Evolutionary conservation across 1,139 yeast species (phyloP), one percentile per base, ranked within the genome.

Genomic region (Kazachstania sp.): DNA sequence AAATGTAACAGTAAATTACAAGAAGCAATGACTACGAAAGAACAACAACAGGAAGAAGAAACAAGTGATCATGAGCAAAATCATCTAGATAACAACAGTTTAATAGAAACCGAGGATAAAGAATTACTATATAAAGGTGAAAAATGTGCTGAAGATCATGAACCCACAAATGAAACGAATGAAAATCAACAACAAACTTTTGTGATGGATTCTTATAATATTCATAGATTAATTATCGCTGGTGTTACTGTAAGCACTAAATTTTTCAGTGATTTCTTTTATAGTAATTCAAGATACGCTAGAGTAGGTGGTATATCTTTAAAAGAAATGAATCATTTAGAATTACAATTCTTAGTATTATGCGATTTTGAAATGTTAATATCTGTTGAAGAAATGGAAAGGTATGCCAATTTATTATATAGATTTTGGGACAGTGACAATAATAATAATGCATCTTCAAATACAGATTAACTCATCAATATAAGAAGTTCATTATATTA

Each of bases 261-360:
- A 69, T 94, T 92, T 66, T 90, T 90, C 66, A 83, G 95, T 57
- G 99, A 92, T 68, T 88, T 92, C 45, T 94, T 92, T 64, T 92
- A 94, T 73, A 92, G 94, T 62, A 92, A 94, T 67, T 82, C 95
- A 47, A 77, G 99, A 54, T 92, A 94, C 65, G 97, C 98, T 23
- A 87, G 92, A 66, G 97, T 92, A 38, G 98, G 99, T 8, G 99
- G 99, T 1, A 74, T 92, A 49, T 96, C 97, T 8, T 75, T 90
- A 49, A 96, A 88, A 50, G 99, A 92, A 63, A 74, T 92, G 61
- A 92, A 94, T 63, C 92, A 87, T 67, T 72, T 92, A 55, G 99
- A 92, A 66, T 71, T 92, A 46, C 97, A 92, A 65, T 92, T 92
- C 64, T 69, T 92, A 54, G 67, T 90, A 44, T 71, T 92, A 52